Conservation (phyloP, 1,284 basidiomycete species). For the Apiotrichum veenhuisii region DNA sequence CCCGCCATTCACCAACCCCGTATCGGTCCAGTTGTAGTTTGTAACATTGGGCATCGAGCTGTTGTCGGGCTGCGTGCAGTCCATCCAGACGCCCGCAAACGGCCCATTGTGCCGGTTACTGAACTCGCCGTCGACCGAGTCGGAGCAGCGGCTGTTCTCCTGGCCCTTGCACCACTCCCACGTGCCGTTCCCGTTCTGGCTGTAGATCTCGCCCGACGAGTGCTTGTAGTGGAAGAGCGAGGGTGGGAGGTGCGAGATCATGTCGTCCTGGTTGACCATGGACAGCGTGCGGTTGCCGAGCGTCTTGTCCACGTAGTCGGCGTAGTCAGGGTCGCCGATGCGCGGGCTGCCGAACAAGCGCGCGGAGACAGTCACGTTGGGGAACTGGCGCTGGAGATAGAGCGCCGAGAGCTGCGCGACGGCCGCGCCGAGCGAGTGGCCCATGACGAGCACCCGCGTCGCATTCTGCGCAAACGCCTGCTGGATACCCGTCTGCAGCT, state of each 20-base stretch:
- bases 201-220: constrained; percentile 25
- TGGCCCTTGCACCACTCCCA: constrained; percentile 24
- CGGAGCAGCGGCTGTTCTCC: constrained; percentile 19
- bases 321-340: not conserved
- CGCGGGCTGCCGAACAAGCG: not conserved
- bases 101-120: not conserved
- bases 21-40: not conserved
- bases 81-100: not conserved
- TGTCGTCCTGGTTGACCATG: constrained; percentile 26
- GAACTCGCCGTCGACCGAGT: not conserved
- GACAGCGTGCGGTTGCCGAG: constrained; percentile 16
- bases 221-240: constrained; percentile 3
- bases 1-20: not conserved
- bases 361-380: not conserved
- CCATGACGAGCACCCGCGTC: not conserved
- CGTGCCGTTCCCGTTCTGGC: constrained; percentile 9
- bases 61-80: not conserved
- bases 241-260: constrained; percentile 27
- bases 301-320: not conserved
- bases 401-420: not conserved
- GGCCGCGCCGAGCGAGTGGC: constrained; percentile 2
- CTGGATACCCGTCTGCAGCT: not conserved
- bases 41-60: not conserved
- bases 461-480: not conserved
- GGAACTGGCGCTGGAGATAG: constrained; percentile 1